phyloP scores from a whole-genome alignment of 768 basidiomycete species.

The Porphyrellus cyaneotinctus region DNA sequence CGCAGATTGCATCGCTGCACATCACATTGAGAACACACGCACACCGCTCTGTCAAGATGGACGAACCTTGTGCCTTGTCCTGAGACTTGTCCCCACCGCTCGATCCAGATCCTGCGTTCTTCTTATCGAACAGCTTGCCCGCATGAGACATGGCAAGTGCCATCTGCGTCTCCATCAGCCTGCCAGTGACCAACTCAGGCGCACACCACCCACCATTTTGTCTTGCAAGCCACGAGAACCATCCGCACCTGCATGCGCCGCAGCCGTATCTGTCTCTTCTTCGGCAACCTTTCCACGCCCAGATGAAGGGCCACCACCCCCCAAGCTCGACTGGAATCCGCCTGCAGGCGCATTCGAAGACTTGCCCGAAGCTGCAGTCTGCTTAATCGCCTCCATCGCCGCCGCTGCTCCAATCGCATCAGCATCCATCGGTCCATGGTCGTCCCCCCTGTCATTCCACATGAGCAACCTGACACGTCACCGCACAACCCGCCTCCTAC shows the following conservation, averaged over 20 bases:
- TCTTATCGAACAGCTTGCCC: constrained; percentile 32
- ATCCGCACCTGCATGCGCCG: constrained; percentile 1
- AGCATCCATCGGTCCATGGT: constrained; percentile 25
- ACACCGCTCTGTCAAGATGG: not conserved
- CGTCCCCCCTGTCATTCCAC: constrained; percentile 8
- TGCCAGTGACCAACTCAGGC: not conserved
- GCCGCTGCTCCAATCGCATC: constrained; percentile 28
- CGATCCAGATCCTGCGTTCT: constrained; percentile 22
- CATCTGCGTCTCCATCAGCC: constrained; percentile 16
- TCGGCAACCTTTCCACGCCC: constrained; percentile 1
- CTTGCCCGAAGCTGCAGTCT: constrained; percentile 13
- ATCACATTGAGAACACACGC: not conserved
- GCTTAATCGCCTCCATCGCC: constrained; percentile 31
- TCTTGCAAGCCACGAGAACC: constrained; percentile 24
- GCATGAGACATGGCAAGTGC: constrained; percentile 31
- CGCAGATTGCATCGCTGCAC: constrained; percentile 30
- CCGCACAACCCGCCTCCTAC: not conserved
- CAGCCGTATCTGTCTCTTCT: constrained; percentile 8
- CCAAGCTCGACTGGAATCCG: constrained; percentile 12
- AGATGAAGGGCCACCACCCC: not conserved
- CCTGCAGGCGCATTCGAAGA: constrained; percentile 17
- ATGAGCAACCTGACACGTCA: not conserved
- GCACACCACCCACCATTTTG: constrained; percentile 23
- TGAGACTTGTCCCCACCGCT: constrained; percentile 7
- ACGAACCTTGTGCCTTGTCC: constrained; percentile 29